Evolutionary conservation across 2,329 filamentous ascomycete species (phyloP), one percentile per base, ranked within the genome.

Genomic region (Oidium heveae): DNA sequence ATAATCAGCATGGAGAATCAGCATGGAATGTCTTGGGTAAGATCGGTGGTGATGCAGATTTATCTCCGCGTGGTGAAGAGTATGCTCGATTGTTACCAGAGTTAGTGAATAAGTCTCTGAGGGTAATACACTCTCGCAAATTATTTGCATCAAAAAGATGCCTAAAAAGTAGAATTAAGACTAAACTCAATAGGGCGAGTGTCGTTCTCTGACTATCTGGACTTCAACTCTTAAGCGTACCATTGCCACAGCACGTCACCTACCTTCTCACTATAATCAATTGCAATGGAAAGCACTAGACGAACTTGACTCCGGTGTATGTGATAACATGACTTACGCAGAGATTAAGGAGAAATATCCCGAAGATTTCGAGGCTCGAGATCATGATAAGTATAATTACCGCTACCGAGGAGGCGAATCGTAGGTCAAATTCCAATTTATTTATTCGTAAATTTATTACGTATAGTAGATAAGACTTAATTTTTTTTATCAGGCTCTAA

Each of bases 321-420:
- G 91, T 69, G 91, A 98, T 63, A 88, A 89, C 55, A 79, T 96
- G 66, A 98, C 91, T 1, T 65, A 66, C 54, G 85, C 86, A 63
- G 84, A 98, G 66, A 96, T 98, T 65, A 86, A 91, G 63, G 79
- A 93, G 63, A 72, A 76, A 55, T 96, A 86, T 66, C 91, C 91
- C 0, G 88, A 95, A 61, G 91, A 98, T 70, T 98, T 98, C 70
- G 79, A 80, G 52, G 87, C 89, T 36, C 86, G 91, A 58, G 91
- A 98, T 67, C 86, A 94, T 61, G 91, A 98, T 73, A 98, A 98
- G 69, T 96, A 96, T 77, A 96, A 98, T 71, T 98, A 98, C 70
- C 86, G 91, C 56, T 98, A 98, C 69, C 82, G 91, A 5, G 91
- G 91, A 58, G 91, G 91, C 54, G 91, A 98, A 70, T 93, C 85